Conservation (phyloP, 495 filamentous ascomycete genomes). For the Xylaria grammica region DNA sequence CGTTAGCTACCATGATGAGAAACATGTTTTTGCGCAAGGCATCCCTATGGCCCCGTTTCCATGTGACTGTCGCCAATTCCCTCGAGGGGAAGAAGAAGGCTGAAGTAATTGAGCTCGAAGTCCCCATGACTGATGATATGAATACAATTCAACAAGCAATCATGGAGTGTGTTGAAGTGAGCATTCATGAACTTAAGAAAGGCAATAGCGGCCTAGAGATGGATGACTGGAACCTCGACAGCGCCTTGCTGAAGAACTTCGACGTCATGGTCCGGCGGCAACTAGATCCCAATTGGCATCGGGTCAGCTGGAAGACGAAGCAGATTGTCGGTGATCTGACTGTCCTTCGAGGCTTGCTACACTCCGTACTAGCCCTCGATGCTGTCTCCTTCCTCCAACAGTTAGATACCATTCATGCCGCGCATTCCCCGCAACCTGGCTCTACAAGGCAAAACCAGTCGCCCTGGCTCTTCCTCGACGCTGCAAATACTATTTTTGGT, state of each 20-base stretch:
- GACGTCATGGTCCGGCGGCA: slow-evolving; percentile 88
- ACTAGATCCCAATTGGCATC: slow-evolving; percentile 95
- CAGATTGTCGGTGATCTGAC: slow-evolving; percentile 91
- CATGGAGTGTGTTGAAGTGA: slow-evolving; percentile 94
- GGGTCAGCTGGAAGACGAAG: slow-evolving; percentile 91
- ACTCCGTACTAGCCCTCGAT: slow-evolving; percentile 85
- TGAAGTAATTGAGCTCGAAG: slow-evolving; percentile 94
- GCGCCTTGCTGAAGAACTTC: slow-evolving; percentile 90
- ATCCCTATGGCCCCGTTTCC: slow-evolving; percentile 94
- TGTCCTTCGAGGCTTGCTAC: slow-evolving; percentile 83
- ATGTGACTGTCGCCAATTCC: slow-evolving; percentile 84
- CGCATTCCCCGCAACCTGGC: slow-evolving; percentile 85
- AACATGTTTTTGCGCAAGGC: slow-evolving; percentile 90
- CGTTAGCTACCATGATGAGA: slow-evolving; percentile 86
- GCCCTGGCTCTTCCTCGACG: slow-evolving; percentile 95
- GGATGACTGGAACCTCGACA: slow-evolving; percentile 97
- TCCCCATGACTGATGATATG: slow-evolving; percentile 97
- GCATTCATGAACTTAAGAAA: slow-evolving; percentile 90
- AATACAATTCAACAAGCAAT: slow-evolving; percentile 90
- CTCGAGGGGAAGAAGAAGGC: slow-evolving; percentile 93
- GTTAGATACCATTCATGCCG: slow-evolving; percentile 90
- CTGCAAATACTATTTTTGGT: slow-evolving; percentile 91
- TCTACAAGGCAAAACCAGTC: slow-evolving; percentile 87
- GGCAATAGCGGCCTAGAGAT: slow-evolving; percentile 87
- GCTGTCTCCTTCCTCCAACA: slow-evolving; percentile 91